Evolutionary conservation across 2,329 filamentous ascomycete genomes (phyloP), one percentile per base, ranked within the genome.

Genomic region (Ophiostoma novo-ulmi): DNA sequence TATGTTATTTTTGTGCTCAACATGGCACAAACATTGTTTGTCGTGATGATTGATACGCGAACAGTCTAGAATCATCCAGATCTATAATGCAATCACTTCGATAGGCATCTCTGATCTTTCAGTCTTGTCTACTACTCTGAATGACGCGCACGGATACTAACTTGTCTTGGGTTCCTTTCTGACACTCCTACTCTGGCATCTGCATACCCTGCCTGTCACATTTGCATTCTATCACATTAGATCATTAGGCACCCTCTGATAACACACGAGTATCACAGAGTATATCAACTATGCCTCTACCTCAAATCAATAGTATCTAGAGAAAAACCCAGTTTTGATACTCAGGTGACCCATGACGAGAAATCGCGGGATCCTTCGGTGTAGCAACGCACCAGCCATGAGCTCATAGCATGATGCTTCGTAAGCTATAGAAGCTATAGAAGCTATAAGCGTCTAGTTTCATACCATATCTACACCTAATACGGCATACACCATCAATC

Each of bases 201-300:
- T 17, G n/a, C 8, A 48, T 48, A 17, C 44, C 41, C 44, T 58
- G 52, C 17, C 52, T 26, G 52, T 58, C 52, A 31, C 52, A 26
- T 58, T 26, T 26, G 14, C 22, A 26, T 58, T 22, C 10, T 26
- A 17, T 58, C 52, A 26, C 52, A 58, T 58, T 58, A 13, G 52
- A 58, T 58, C 52, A 58, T 58, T 58, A 58, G 52, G 52, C 52
- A 58, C 22, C 52, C 52, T 58, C n/a, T 14, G 48, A n/a, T 22
- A 55, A n/a, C 48, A 55, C 48, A 11, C 52, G 26, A 4, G 14
- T 20, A 48, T 48, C 11, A 5, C 44, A 48, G 14, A n/a, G 52
- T 26, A 17, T 58, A 14, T 26, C 22, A 58, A 26, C 38, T n/a
- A 20, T 20, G 17, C 7, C 5, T 48, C 44, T 48, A 48, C 44